phyloP scores from a whole-genome alignment of 768 basidiomycete genomes.

The Tulasnella sp. region DNA sequence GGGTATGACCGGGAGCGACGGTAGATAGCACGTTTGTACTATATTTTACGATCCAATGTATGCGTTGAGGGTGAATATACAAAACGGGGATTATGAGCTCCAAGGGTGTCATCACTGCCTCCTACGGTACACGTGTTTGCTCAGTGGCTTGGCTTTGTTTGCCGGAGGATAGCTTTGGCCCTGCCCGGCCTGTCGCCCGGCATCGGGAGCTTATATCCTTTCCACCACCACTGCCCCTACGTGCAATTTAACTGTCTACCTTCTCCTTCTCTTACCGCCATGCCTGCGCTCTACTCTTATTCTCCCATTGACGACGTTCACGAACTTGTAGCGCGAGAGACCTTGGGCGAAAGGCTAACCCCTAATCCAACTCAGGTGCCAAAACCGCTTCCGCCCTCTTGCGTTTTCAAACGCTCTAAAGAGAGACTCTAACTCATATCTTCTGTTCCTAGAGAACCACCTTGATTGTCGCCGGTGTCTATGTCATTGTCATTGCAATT shows the following conservation, averaged over 20 bases:
- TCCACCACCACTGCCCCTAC: background rate
- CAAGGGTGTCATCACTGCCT: background rate
- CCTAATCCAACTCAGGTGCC: conserved; percentile 31
- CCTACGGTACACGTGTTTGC: conserved; percentile 6
- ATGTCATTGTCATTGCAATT: conserved; percentile 71
- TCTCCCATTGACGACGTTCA: background rate
- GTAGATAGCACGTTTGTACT: background rate
- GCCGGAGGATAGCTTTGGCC: background rate
- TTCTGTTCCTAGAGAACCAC: conserved; percentile 46
- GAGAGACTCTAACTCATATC: background rate
- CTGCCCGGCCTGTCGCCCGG: background rate
- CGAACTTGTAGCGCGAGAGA: conserved; percentile 19
- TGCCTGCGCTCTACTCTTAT: conserved; percentile 18
- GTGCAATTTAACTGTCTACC: background rate
- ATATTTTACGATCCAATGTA: background rate
- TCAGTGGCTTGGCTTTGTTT: conserved; percentile 9
- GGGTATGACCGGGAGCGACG: conserved; percentile 8
- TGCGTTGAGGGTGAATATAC: background rate
- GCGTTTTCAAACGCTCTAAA: background rate
- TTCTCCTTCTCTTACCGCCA: background rate
- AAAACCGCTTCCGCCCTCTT: background rate
- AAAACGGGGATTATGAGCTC: conserved; percentile 12
- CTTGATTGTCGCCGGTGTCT: conserved; percentile 73
- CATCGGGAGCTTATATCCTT: conserved; percentile 2
- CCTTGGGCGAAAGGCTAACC: conserved; percentile 20